phyloP scores from a whole-genome alignment of 2,329 filamentous ascomycete species.

The Pestalotiopsis sp. region DNA sequence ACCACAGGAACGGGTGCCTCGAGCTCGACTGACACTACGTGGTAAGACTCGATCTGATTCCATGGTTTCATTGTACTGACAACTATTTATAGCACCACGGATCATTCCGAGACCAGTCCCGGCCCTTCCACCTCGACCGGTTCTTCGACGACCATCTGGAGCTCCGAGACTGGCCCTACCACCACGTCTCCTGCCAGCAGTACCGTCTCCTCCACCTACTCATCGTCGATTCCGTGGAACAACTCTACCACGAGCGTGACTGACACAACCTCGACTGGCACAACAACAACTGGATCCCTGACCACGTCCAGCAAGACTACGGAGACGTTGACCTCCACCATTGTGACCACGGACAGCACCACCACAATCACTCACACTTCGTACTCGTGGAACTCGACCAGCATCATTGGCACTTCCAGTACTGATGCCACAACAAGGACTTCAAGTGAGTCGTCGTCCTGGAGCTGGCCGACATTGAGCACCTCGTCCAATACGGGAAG shows the following conservation, averaged over 20 bases:
- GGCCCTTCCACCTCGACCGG: neutral
- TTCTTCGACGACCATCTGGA: neutral
- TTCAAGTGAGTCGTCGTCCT: neutral
- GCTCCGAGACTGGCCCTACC: neutral
- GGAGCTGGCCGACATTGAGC: neutral
- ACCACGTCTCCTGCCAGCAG: neutral
- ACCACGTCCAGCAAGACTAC: neutral
- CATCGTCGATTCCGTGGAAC: neutral
- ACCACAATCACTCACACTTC: constrained; percentile 4
- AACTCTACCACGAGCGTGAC: neutral
- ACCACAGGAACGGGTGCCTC: neutral
- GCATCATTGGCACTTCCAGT: neutral
- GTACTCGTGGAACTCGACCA: constrained; percentile 11
- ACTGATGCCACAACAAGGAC: neutral
- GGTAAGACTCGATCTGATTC: neutral
- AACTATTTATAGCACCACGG: neutral
- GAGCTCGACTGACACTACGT: neutral
- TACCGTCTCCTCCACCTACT: neutral
- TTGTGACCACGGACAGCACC: neutral
- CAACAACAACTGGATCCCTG: neutral
- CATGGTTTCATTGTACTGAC: neutral
- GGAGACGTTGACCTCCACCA: neutral
- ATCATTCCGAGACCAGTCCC: neutral
- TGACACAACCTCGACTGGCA: neutral
- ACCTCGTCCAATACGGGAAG: neutral